A percentile compares a stretch with the other conserved stretches of the same genome.
Evolutionary conservation across 1,284 basidiomycete genomes (phyloP).

Genomic region (Tetrapyrgos nigripes): DNA sequence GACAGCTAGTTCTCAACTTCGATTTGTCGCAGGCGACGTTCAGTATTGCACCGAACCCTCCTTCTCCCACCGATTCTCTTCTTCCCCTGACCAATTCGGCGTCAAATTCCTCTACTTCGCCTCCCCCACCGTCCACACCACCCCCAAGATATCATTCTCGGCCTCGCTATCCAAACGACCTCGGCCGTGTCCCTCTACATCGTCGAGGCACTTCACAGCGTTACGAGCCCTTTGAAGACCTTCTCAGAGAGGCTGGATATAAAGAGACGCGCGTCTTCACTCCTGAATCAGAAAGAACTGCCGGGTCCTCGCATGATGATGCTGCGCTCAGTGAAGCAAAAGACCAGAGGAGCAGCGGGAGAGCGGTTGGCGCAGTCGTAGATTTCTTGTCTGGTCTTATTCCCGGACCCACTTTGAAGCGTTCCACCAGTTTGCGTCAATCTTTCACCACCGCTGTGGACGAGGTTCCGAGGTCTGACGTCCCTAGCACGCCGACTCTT

Average conservation of each 20-base stretch:
- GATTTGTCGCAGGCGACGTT: neutral
- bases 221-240: constrained; percentile 83
- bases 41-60: neutral
- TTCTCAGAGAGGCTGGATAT: constrained; percentile 86
- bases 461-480: constrained; percentile 16
- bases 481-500: constrained; percentile 8
- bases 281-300: constrained; percentile 71
- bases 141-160: constrained; percentile 40
- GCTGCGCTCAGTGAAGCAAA: constrained; percentile 29
- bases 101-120: constrained; percentile 47
- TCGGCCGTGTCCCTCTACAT: constrained; percentile 73
- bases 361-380: constrained; percentile 62
- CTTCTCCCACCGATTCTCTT: constrained; percentile 28
- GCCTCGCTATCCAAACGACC: constrained; percentile 59
- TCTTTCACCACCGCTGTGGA: neutral
- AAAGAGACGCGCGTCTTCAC: constrained; percentile 89
- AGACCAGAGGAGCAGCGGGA: constrained; percentile 41
- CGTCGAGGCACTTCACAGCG: constrained; percentile 77
- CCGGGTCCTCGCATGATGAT: constrained; percentile 34
- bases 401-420: constrained; percentile 30
- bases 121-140: constrained; percentile 47
- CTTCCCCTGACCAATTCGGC: constrained; percentile 40
- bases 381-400: constrained; percentile 67
- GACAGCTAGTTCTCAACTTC: too few relatives aligned
- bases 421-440: neutral